phyloP scores from a whole-genome alignment of 1,284 basidiomycete species.

The Mycosarcoma mackinlayi region DNA sequence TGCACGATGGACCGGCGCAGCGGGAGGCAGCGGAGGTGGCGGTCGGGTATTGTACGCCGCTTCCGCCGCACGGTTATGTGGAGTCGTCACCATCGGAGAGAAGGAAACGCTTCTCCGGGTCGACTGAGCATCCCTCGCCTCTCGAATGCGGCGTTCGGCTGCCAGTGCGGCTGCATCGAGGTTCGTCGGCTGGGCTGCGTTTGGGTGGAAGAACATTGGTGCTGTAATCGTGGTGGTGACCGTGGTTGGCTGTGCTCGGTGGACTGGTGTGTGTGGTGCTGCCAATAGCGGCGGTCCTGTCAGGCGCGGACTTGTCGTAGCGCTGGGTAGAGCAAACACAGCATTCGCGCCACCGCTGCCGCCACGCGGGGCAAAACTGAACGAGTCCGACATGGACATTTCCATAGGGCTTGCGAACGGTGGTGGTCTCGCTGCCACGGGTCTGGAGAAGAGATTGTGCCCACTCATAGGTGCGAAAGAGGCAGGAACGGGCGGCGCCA shows the following conservation, averaged over 20 bases:
- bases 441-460: constrained; percentile 1
- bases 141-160: constrained; percentile 15
- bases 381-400: constrained; percentile 5
- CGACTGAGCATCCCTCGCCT: constrained; percentile 4
- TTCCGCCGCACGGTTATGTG: not conserved
- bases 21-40: not conserved
- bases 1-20: no score
- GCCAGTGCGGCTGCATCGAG: constrained; percentile 25
- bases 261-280: constrained; percentile 8
- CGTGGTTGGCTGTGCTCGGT: not conserved
- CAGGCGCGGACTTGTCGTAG: not conserved
- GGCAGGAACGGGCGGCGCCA: not conserved
- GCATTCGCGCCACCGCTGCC: not conserved
- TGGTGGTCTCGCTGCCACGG: not conserved
- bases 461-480: not conserved
- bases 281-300: not conserved
- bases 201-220: not conserved
- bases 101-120: not conserved
- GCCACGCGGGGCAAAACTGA: constrained; percentile 7
- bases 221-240: constrained; percentile 1
- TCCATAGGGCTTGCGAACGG: constrained; percentile 1
- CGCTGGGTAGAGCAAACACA: not conserved
- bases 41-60: not conserved
- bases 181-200: constrained; percentile 1
- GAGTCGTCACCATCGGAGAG: constrained; percentile 3